Base-by-base conservation (phyloP, 2,329 filamentous ascomycete genomes). In the Aspergillus clavatus region DNA sequence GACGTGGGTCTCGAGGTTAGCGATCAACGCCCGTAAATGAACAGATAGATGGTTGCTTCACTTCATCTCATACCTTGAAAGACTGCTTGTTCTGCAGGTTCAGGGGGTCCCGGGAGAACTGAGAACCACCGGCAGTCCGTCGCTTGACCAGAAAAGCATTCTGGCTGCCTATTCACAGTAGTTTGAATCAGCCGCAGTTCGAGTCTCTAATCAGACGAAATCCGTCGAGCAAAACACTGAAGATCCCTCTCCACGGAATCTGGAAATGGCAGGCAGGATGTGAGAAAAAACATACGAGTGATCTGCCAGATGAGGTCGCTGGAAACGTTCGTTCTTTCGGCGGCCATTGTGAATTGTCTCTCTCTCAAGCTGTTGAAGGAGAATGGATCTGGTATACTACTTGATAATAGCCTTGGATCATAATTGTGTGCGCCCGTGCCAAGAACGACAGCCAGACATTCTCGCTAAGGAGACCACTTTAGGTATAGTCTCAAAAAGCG, bases 61-160 rank as follows among this genome's bases (percentile, higher is more conserved):
- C n/a, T n/a, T n/a, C n/a, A 12, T 18, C 24, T 43, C 57, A 27
- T 60, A 93, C 88, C 84, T 95, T 97, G 78, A 88, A 86, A 63
- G 81, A 84, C 80, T 95, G 86, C 75, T 84, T 78, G 85, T 96
- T 97, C 72, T 76, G 80, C 74, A 97, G 75, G 83, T 97, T 98
- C 61, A 96, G 76, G 65, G 90, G 88, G 71, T 97, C 91, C 63
- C 87, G 86, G 62, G 91, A 97, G 81, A 98, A 89, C 75, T 87
- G 86, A 62, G 86, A 78, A 71, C 87, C 86, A 67, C 87, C 89
- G 66, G 78, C 79, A 63, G 76, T 74, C 70, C 82, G 84, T 77
- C 88, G 86, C 86, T 95, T 95, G 72, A 91, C 87, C 71, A 95
- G 84, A 82, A 79, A 95, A 70, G 88, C 76, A 78, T 94, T 95